Conservation (phyloP, 306 rosid genomes). For the Quercus mongolica region DNA sequence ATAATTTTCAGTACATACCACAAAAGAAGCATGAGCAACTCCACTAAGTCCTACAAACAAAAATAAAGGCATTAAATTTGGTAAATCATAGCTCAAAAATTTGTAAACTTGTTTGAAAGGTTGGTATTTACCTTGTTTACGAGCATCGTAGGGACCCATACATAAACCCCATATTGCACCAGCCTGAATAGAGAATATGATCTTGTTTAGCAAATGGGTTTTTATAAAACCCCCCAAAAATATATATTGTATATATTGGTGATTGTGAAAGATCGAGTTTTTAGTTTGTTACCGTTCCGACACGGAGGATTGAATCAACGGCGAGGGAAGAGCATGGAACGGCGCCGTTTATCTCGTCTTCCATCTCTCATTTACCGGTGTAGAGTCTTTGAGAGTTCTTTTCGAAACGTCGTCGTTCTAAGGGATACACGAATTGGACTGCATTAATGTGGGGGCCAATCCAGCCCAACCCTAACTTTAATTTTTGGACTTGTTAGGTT, state of each 20-base stretch:
- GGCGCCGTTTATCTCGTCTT: constrained; percentile 39
- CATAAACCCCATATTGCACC: constrained; percentile 90
- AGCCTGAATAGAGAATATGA: constrained; percentile 47
- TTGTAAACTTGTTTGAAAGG: no score
- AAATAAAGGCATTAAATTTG: neutral
- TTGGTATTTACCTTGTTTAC: constrained; percentile 37
- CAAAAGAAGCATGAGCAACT: constrained; percentile 51
- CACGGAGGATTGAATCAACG: constrained; percentile 52
- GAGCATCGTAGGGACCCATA: constrained; percentile 72
- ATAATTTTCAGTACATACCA: constrained; percentile 38
- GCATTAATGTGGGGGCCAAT: no score
- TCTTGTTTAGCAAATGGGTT: neutral
- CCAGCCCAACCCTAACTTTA: no score
- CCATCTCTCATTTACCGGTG: constrained; percentile 31
- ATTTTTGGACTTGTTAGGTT: no score
- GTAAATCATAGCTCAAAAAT: neutral
- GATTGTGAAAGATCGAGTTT: neutral
- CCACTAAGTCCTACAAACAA: constrained; percentile 60
- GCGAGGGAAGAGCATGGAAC: constrained; percentile 70
- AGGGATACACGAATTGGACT: no score
- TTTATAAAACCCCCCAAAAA: neutral
- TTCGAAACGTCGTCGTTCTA: no score
- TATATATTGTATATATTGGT: neutral
- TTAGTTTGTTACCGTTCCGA: constrained; percentile 51
- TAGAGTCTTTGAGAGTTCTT: no score